Percentiles rank a stretch among this genome's conserved stretches.
Evolutionary conservation across 225 moss, liverwort and hornwort species (phyloP).

Genomic region (Pseudisothecium myosuroides): DNA sequence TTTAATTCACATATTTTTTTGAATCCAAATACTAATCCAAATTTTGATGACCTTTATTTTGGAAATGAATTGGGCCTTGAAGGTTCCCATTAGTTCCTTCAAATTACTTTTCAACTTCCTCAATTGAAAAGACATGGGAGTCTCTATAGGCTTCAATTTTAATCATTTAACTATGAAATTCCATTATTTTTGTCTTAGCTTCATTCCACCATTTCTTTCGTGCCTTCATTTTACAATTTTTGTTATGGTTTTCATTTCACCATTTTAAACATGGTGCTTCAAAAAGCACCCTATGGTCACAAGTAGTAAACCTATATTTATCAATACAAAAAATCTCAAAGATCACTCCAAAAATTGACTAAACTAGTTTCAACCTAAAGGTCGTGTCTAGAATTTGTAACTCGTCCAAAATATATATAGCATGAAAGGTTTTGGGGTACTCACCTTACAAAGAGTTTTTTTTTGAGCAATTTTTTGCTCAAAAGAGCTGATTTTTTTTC

Average conservation of each 20-base stretch:
- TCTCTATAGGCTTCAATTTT: too few species aligned
- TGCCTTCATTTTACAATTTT: neutral
- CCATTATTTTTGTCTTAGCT: neutral
- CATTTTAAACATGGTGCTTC: neutral
- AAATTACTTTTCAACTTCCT: neutral
- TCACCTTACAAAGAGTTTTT: too few species aligned
- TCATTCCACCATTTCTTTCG: neutral
- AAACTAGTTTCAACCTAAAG: neutral
- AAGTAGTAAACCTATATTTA: neutral
- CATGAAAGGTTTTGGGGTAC: neutral
- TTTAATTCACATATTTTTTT: neutral
- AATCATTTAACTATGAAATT: neutral
- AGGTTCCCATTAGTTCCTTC: neutral
- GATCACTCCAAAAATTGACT: fast-evolving
- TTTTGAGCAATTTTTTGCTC: too few species aligned
- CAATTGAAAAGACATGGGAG: neutral
- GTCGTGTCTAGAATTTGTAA: neutral
- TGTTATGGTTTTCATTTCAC: neutral
- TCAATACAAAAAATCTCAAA: neutral
- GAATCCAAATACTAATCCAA: neutral
- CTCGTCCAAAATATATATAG: neutral
- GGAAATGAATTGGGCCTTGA: neutral
- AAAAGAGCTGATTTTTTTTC: too few species aligned
- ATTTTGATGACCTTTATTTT: neutral
- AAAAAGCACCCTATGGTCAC: fast-evolving